Evolutionary conservation across 192 early-diverging fungal species (phyloP).

Genomic region (Coemansia sp.): DNA sequence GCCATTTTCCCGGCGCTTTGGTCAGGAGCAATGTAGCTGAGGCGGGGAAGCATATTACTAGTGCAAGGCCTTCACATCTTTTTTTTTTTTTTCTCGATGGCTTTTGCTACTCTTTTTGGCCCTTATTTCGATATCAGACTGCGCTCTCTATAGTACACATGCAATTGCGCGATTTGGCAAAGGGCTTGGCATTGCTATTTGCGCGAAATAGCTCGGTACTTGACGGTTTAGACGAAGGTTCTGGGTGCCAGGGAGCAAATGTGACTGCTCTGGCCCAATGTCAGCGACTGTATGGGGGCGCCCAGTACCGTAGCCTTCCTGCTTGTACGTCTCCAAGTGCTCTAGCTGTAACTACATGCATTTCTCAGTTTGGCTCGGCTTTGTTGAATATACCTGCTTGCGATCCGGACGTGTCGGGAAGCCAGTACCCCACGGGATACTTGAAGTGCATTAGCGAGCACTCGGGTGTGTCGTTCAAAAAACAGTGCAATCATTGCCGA

Average conservation of each 20-base stretch:
- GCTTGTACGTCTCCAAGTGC: background rate
- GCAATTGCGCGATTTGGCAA: background rate
- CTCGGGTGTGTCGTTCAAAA: slow-evolving; percentile 13
- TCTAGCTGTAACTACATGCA: background rate
- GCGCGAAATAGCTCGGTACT: background rate
- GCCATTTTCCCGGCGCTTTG: background rate
- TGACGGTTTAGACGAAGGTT: background rate
- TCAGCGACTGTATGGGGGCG: slow-evolving; percentile 25
- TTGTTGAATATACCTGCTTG: slow-evolving; percentile 10
- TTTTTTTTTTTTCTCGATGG: background rate
- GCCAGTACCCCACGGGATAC: slow-evolving; percentile 16
- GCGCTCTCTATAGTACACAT: background rate
- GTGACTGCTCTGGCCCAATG: slow-evolving; percentile 16
- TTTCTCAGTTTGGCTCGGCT: background rate
- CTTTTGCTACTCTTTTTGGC: background rate
- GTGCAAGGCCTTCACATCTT: background rate
- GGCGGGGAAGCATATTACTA: background rate
- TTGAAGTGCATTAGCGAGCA: slow-evolving; percentile 14
- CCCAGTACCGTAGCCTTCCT: slow-evolving; percentile 1
- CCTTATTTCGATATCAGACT: too few relatives aligned
- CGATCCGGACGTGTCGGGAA: slow-evolving; percentile 2
- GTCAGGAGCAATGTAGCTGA: background rate
- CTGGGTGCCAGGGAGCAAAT: slow-evolving; percentile 17
- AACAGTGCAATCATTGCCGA: slow-evolving; percentile 21
- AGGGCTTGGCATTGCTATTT: slow-evolving; percentile 2